Percentiles rank a stretch among this genome's conserved stretches.
Conservation (phyloP, 2,329 filamentous ascomycete genomes). For the Pestalotiopsis sp. region DNA sequence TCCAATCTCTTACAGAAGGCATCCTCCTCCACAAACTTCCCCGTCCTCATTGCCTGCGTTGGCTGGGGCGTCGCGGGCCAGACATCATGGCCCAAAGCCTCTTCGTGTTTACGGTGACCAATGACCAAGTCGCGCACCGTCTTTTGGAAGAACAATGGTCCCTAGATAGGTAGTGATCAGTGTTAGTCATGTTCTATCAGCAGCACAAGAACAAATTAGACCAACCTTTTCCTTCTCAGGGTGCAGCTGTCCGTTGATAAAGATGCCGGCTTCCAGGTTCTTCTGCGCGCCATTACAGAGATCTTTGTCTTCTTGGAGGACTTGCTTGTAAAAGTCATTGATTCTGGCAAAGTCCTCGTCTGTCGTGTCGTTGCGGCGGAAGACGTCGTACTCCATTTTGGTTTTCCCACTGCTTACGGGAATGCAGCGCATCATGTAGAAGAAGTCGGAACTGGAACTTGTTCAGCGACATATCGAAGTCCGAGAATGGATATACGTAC, state of each 20-base stretch:
- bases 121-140: not conserved
- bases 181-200: not conserved
- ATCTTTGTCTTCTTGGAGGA: not conserved
- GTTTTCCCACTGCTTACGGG: not conserved
- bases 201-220: no score
- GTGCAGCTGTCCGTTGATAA: slow-evolving; percentile 1
- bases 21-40: not conserved
- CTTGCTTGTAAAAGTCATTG: not conserved
- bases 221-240: slow-evolving; percentile 4
- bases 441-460: not conserved
- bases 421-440: slow-evolving; percentile 1
- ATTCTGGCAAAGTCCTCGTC: slow-evolving; percentile 2
- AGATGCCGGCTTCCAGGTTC: not conserved
- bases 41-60: not conserved
- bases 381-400: slow-evolving; percentile 1
- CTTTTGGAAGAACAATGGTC: slow-evolving; percentile 2
- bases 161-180: not conserved
- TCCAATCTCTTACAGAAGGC: slow-evolving; percentile 1
- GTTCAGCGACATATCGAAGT: not conserved
- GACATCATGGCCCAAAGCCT: not conserved
- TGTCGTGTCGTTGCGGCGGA: not conserved
- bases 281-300: not conserved
- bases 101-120: not conserved
- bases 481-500: not conserved
- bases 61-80: not conserved